Percentiles rank a stretch among this genome's conserved stretches.
These are phyloP conservation scores for Neofusicoccum laricinum DNA, from an alignment of 2,329 filamentous ascomycete species.

Conservation along the genomic window DNA sequence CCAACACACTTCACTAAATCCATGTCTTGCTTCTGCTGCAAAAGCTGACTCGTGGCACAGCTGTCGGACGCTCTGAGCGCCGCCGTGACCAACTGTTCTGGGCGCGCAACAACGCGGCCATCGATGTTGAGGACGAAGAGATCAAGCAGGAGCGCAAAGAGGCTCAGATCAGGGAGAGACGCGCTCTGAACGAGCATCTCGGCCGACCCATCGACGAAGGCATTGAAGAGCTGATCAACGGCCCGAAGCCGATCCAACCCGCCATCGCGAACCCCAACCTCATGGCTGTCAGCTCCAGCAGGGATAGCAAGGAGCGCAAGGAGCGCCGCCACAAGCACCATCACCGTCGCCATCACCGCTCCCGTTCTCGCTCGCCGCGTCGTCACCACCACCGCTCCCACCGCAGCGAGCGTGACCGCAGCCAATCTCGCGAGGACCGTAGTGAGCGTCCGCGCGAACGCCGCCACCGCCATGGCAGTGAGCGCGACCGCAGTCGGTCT, in stretches of 20 bases:
- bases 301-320: background rate
- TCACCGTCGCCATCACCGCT: background rate
- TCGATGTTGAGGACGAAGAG: background rate
- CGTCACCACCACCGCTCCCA: background rate
- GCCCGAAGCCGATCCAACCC: background rate
- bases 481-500: background rate
- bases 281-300: background rate
- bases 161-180: background rate
- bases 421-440: background rate
- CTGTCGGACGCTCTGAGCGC: background rate
- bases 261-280: background rate
- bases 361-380: background rate
- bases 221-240: background rate
- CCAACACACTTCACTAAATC: background rate
- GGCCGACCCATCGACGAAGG: slow-evolving; percentile 31
- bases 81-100: background rate
- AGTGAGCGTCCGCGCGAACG: background rate
- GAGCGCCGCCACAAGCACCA: slow-evolving; percentile 6
- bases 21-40: background rate
- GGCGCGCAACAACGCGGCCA: background rate
- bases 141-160: background rate
- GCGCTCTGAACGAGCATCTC: background rate
- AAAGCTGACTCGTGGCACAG: background rate
- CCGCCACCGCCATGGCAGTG: too few species aligned
- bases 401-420: background rate